A percentile compares a stretch with the other conserved stretches of the same genome.
Evolutionary conservation across 345 rosid species (phyloP).

Genomic region (Cardamine chenopodiifolia): DNA sequence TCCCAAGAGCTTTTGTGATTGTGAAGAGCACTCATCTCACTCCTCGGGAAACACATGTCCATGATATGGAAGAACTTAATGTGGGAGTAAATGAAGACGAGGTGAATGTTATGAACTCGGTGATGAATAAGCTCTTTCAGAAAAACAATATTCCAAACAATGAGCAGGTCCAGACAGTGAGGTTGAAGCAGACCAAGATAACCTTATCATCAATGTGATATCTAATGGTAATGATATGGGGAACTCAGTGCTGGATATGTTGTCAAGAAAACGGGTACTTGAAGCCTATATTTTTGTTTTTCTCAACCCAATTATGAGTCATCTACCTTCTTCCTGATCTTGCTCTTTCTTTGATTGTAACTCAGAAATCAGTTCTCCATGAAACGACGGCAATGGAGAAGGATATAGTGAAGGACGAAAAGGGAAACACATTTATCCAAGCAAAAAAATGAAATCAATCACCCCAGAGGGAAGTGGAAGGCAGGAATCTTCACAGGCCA

Average conservation of each 20-base stretch:
- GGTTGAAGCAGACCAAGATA: constrained; percentile 46
- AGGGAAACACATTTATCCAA: constrained; percentile 37
- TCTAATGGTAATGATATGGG: constrained; percentile 37
- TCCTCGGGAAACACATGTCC: constrained; percentile 37
- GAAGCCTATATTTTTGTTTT: constrained; percentile 1
- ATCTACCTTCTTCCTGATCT: neutral
- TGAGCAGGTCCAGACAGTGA: constrained; percentile 31
- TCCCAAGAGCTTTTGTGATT: constrained; percentile 77
- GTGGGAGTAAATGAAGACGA: constrained; percentile 60
- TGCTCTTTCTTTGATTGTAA: constrained; percentile 27
- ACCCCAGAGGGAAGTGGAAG: constrained; percentile 36
- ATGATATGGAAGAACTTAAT: constrained; percentile 41
- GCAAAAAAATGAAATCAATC: constrained; percentile 44
- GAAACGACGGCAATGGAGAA: constrained; percentile 40
- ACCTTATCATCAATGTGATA: constrained; percentile 57
- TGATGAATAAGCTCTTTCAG: constrained; percentile 71
- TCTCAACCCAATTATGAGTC: neutral
- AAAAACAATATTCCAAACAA: constrained; percentile 42
- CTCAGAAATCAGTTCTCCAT: constrained; percentile 48
- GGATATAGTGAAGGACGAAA: constrained; percentile 35
- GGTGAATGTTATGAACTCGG: constrained; percentile 68
- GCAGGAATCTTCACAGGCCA: constrained; percentile 40
- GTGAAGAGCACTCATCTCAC: constrained; percentile 71
- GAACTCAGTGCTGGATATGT: constrained; percentile 28
- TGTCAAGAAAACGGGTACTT: constrained; percentile 48